Evolutionary conservation across 352 stramenopile genomes (phyloP).

Genomic region (Thraustotheca clavata): DNA sequence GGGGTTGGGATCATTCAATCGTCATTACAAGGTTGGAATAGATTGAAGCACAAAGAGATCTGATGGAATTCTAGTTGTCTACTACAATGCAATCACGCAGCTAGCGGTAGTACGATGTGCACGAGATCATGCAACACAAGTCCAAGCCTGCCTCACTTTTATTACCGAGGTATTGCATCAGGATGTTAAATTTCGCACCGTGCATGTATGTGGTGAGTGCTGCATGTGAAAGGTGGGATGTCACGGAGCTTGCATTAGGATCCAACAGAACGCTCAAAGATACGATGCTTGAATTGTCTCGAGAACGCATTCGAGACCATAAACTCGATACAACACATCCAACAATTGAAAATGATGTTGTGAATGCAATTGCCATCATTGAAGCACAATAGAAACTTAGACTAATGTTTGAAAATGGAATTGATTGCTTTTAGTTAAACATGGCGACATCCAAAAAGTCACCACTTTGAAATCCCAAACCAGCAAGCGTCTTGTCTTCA

Average conservation of each 20-base stretch:
- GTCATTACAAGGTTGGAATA: conserved; percentile 14
- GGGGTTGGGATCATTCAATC: conserved; percentile 5
- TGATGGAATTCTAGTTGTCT: conserved; percentile 3
- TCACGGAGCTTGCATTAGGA: not conserved
- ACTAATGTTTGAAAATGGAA: not conserved
- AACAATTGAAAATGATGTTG: not conserved
- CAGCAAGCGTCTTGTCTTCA: conserved; percentile 56
- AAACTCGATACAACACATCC: not conserved
- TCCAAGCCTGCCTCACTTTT: conserved; percentile 16
- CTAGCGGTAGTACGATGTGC: conserved; percentile 13
- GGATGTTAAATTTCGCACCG: conserved; percentile 5
- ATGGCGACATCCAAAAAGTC: conserved; percentile 59
- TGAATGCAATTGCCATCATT: not conserved
- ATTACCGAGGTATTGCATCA: conserved; percentile 14
- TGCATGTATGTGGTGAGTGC: conserved; percentile 4
- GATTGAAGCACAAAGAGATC: conserved; percentile 6
- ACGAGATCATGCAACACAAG: conserved; percentile 3
- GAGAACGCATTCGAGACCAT: not conserved
- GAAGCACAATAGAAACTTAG: not conserved
- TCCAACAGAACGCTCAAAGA: conserved; percentile 15
- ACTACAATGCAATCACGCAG: conserved; percentile 17
- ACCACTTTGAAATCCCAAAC: conserved; percentile 49
- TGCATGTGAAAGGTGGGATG: not conserved
- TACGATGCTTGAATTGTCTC: not conserved
- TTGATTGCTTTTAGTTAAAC: conserved; percentile 26